phyloP scores from a whole-genome alignment of 805 yeast genomes.

The Cephaloascus fragrans region DNA sequence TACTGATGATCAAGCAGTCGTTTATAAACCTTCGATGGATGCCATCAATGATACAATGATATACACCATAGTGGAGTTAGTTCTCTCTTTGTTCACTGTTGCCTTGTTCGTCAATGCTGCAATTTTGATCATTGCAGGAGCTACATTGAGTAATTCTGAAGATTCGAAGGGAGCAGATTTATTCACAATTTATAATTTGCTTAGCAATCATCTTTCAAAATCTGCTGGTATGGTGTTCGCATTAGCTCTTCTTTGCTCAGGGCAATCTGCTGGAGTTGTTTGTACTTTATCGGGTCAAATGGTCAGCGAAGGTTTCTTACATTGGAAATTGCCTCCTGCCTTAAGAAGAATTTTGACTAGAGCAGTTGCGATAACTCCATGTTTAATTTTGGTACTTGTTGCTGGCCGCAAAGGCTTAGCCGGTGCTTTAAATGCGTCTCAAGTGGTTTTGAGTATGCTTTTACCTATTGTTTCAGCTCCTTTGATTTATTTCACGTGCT shows the following conservation, averaged over 20 bases:
- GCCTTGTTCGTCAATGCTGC: slow-evolving; percentile 92
- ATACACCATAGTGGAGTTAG: slow-evolving; percentile 74
- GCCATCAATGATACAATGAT: slow-evolving; percentile 76
- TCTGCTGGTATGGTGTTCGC: slow-evolving; percentile 89
- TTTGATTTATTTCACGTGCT: slow-evolving; percentile 69
- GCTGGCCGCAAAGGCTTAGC: slow-evolving; percentile 80
- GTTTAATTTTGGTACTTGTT: slow-evolving; percentile 59
- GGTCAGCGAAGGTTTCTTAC: slow-evolving; percentile 83
- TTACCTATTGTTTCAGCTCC: slow-evolving; percentile 89
- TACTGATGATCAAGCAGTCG: slow-evolving; percentile 23
- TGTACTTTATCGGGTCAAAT: slow-evolving; percentile 92
- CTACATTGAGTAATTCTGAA: slow-evolving; percentile 54
- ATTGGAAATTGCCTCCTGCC: slow-evolving; percentile 78
- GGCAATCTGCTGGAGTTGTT: slow-evolving; percentile 93
- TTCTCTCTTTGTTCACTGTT: slow-evolving; percentile 72
- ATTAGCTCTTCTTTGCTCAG: slow-evolving; percentile 76
- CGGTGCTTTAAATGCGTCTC: slow-evolving; percentile 66
- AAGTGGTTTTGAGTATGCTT: slow-evolving; percentile 72
- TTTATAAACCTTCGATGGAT: slow-evolving; percentile 63
- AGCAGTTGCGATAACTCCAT: slow-evolving; percentile 77
- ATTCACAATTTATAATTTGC: slow-evolving; percentile 66
- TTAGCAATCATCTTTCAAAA: slow-evolving; percentile 62
- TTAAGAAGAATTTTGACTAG: slow-evolving; percentile 72
- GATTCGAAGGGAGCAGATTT: slow-evolving; percentile 58
- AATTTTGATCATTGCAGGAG: slow-evolving; percentile 84